Evolutionary conservation across 176 grass and related monocot genomes (phyloP).

Genomic region (Oryza australiensis): DNA sequence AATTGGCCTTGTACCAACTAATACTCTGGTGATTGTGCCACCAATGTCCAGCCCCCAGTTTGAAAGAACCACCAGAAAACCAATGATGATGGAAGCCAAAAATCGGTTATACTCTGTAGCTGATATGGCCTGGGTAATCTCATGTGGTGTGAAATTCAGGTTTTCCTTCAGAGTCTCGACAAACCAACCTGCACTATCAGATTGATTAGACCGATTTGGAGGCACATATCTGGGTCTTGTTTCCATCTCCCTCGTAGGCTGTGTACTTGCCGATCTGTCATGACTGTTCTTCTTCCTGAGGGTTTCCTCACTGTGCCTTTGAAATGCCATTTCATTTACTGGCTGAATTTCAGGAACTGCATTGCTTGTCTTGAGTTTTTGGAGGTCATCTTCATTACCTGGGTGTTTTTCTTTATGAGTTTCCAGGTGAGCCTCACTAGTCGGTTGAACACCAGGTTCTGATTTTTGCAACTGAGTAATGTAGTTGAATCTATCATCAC

Average conservation of each 20-base stretch:
- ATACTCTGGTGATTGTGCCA: constrained; percentile 39
- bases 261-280: neutral
- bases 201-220: constrained; percentile 32
- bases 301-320: constrained; percentile 16
- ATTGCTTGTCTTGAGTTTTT: constrained; percentile 33
- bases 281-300: constrained; percentile 20
- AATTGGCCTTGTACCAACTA: constrained; percentile 61
- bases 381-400: constrained; percentile 37
- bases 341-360: constrained; percentile 41
- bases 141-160: constrained; percentile 46
- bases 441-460: neutral
- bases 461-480: neutral
- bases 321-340: constrained; percentile 12
- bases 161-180: constrained; percentile 40
- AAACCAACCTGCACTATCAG: constrained; percentile 29
- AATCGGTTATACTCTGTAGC: constrained; percentile 68
- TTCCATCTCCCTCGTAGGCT: constrained; percentile 26
- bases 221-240: neutral
- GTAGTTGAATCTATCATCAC: constrained; percentile 9
- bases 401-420: constrained; percentile 26
- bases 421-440: neutral
- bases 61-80: constrained; percentile 64
- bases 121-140: constrained; percentile 60
- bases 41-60: constrained; percentile 45
- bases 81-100: constrained; percentile 47